These are phyloP conservation scores for Lentithecium fluviatile DNA, from an alignment of 495 filamentous ascomycete species.

Conservation along the genomic window DNA sequence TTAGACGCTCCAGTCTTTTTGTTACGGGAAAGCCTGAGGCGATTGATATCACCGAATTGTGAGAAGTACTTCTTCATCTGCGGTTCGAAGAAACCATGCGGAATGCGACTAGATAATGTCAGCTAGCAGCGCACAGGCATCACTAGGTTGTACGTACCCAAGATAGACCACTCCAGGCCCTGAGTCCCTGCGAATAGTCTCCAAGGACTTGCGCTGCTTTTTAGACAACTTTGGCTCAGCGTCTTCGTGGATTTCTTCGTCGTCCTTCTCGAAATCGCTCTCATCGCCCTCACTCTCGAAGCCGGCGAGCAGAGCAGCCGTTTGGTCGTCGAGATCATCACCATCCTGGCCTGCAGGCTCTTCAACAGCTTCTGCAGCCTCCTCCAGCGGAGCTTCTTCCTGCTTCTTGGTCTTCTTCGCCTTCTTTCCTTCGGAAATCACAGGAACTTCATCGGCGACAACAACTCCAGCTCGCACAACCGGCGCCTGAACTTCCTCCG, in stretches of 20 bases:
- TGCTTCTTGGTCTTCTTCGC: constrained; percentile 9
- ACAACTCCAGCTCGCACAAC: not conserved
- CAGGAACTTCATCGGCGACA: constrained; percentile 25
- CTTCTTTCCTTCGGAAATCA: constrained; percentile 16
- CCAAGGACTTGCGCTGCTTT: constrained; percentile 61
- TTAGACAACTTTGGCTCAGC: constrained; percentile 53
- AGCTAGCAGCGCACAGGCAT: constrained; percentile 31
- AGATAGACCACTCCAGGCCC: constrained; percentile 83
- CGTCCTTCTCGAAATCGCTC: constrained; percentile 57
- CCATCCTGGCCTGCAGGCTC: constrained; percentile 8
- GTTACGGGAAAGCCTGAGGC: constrained; percentile 86
- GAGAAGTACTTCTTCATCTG: constrained; percentile 92
- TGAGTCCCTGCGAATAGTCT: constrained; percentile 47
- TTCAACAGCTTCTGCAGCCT: constrained; percentile 1
- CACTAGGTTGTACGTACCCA: constrained; percentile 51
- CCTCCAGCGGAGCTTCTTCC: constrained; percentile 15
- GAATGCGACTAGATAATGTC: constrained; percentile 60
- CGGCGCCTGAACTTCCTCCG: constrained; percentile 3
- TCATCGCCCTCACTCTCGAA: constrained; percentile 72
- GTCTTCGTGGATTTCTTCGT: constrained; percentile 54
- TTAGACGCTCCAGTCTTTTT: constrained; percentile 80
- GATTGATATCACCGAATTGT: constrained; percentile 86
- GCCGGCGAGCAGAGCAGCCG: constrained; percentile 65
- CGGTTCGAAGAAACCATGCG: constrained; percentile 94
- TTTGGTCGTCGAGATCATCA: constrained; percentile 55